phyloP scores from a whole-genome alignment of 257 asterid species.

The Paraleonurus japonicus region DNA sequence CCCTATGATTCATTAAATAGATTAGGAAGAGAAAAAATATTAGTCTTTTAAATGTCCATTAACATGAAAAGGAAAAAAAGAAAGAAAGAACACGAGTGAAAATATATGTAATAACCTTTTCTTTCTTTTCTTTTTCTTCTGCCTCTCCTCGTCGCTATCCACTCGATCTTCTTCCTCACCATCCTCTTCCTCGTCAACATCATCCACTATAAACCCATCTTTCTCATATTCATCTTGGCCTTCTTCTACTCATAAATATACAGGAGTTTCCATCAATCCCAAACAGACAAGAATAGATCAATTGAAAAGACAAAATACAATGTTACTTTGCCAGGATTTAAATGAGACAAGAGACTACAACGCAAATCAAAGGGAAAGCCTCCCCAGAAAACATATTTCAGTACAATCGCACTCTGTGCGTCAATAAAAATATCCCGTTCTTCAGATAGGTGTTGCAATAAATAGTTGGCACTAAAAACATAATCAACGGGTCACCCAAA shows the following conservation, averaged over 20 bases:
- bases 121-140: constrained; percentile 81
- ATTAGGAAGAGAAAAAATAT: background rate
- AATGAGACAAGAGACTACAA: background rate
- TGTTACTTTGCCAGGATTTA: background rate
- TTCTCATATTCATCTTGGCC: constrained; percentile 94
- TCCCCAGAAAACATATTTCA: background rate
- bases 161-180: constrained; percentile 74
- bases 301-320: background rate
- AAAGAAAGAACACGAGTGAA: background rate
- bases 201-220: constrained; percentile 94
- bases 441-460: background rate
- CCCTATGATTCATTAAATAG: constrained; percentile 40
- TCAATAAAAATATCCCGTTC: background rate
- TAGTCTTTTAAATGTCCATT: background rate
- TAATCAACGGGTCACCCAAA: background rate
- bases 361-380: background rate
- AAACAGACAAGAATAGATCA: constrained; percentile 2
- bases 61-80: background rate
- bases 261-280: constrained; percentile 19
- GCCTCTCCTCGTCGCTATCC: constrained; percentile 75
- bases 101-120: constrained; percentile 54
- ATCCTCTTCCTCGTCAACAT: constrained; percentile 70
- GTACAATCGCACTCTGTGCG: background rate
- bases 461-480: background rate
- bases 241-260: constrained; percentile 48